Base-by-base conservation (phyloP, 1,284 basidiomycete genomes). In the Moesziomyces sp. region DNA sequence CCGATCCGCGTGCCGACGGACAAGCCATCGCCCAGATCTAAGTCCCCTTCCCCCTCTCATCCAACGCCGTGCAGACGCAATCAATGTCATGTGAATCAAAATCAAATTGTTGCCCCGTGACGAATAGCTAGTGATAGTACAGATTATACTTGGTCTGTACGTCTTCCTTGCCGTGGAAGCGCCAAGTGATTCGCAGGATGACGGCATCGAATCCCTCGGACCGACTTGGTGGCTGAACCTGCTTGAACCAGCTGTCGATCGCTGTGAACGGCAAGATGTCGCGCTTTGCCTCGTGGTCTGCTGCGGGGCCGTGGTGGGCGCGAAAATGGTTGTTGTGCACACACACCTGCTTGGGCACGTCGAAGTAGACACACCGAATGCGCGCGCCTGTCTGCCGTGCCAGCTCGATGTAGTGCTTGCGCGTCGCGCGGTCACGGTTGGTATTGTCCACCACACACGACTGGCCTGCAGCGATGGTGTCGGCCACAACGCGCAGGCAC, bases 21-120 rank as follows among this genome's bases (percentile, higher is more conserved):
- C 91, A 93, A 78, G 94, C 93, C 13, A 89, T 89, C 14, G 89
- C 91, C n/a, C 93, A 96, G 83, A 92, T 95, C 58, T 95, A 85
- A 49, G 7, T 21, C 21, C 16, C 33, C 18, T 18, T 38, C 26
- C 24, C 26, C n/a, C 30, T 26, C 18, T n/a, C n/a, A 48, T 10
- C 30, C 26, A 28, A 28, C 8, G 26, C 8, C 6, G 26, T 33
- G 10, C 10, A 33, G 3, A 33, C 13, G 30, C 30, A 33, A 33
- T 28, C 26, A 33, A 11, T 13, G 10, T n/a, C 44, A 43, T 33
- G 52, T 52, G 10, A 40, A 52, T 16, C 30, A 9, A 35, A 30
- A 40, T 18, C 19, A 28, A 28, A 7, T 1, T 28, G 26, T 28
- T 28, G 26, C 26, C 26, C 26, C 26, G 6, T 28, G 26, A 7